Percentiles rank a stretch among this genome's conserved stretches.
Evolutionary conservation across 257 asterid species (phyloP).

Genomic region (Cruciata laevipes): DNA sequence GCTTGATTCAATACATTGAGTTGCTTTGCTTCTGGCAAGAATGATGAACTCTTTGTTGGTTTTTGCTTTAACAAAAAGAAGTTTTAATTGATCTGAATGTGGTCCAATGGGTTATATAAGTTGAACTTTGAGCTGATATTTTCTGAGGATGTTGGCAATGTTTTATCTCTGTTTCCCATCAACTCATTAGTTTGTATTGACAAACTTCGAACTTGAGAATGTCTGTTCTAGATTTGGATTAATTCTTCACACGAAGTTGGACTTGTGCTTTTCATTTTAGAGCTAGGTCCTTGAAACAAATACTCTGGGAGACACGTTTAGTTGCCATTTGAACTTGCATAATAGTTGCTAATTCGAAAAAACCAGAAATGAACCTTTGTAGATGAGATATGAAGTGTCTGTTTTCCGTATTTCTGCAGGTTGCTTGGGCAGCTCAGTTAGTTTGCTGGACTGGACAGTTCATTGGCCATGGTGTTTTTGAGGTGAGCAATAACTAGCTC

Average conservation of each 20-base stretch:
- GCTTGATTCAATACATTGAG: not conserved
- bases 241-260: not conserved
- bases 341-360: too few relatives aligned
- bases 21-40: not conserved
- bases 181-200: not conserved
- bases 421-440: constrained; percentile 70
- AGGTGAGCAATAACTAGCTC: constrained; percentile 37
- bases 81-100: not conserved
- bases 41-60: not conserved
- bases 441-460: constrained; percentile 96
- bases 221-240: not conserved
- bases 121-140: not conserved
- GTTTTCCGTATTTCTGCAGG: constrained; percentile 31
- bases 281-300: not conserved
- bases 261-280: not conserved
- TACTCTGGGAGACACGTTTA: not conserved
- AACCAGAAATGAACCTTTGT: too few relatives aligned
- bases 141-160: not conserved
- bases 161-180: not conserved
- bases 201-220: not conserved
- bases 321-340: too few relatives aligned
- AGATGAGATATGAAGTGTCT: not conserved
- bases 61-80: not conserved
- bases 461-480: constrained; percentile 89
- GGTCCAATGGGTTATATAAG: not conserved